phyloP scores from a whole-genome alignment of 73 alveolate genomes.

The Tetrahymena malaccensis region DNA sequence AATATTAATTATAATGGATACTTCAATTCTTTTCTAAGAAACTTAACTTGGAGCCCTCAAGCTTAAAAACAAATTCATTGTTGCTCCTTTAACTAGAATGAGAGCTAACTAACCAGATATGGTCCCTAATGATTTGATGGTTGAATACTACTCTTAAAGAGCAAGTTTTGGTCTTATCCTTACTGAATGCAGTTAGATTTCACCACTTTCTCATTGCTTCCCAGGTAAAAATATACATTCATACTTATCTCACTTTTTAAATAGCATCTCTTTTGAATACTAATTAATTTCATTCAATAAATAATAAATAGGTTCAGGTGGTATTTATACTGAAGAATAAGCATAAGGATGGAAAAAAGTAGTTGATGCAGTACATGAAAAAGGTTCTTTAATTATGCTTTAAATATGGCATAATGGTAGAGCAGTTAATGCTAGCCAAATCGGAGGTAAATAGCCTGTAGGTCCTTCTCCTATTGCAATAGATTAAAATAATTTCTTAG shows the following conservation, averaged over 20 bases:
- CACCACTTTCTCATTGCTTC: conserved; percentile 28
- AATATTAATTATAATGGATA: neutral
- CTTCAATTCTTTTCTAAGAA: conserved; percentile 30
- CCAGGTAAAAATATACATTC: conserved; percentile 21
- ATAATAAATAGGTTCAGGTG: conserved; percentile 2
- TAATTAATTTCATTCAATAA: neutral
- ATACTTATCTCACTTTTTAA: neutral
- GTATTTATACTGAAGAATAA: conserved; percentile 21
- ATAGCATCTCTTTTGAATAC: no score
- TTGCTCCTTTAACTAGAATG: conserved; percentile 48
- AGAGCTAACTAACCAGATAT: conserved; percentile 34
- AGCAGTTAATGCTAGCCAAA: conserved; percentile 20
- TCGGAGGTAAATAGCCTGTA: conserved; percentile 9
- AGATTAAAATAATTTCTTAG: neutral
- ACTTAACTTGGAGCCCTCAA: conserved; percentile 32
- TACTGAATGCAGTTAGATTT: conserved; percentile 43
- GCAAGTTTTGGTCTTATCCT: conserved; percentile 47
- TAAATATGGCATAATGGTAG: conserved; percentile 47
- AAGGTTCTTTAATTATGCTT: conserved; percentile 28
- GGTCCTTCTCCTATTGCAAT: conserved; percentile 37
- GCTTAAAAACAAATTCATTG: conserved; percentile 30
- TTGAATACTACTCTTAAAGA: conserved; percentile 49
- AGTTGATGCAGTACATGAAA: conserved; percentile 22
- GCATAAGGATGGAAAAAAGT: conserved; percentile 41
- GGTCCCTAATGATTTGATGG: conserved; percentile 42